These are phyloP conservation scores for Podila minutissima DNA, from an alignment of 192 early-diverging fungal species.

Conservation along the genomic window DNA sequence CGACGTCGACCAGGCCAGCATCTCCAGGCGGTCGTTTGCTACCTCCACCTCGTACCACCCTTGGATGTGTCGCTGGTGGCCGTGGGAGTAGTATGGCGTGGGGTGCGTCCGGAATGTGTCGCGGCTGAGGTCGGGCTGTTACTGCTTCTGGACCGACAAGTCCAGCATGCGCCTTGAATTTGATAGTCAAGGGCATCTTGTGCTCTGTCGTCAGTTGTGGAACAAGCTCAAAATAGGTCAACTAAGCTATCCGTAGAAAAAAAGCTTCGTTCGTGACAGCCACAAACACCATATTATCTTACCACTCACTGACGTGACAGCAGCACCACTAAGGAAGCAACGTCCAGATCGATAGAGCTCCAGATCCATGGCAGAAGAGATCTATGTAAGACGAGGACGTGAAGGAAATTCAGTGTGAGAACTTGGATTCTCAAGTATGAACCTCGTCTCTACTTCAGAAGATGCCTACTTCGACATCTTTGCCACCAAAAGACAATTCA, in stretches of 20 bases:
- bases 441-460: no score
- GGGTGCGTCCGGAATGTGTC: slow-evolving; percentile 44
- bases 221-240: not conserved
- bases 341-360: slow-evolving; percentile 12
- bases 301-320: not conserved
- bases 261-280: no score
- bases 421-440: not conserved
- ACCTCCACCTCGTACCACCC: slow-evolving; percentile 24
- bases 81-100: slow-evolving; percentile 49
- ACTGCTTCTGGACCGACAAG: slow-evolving; percentile 1
- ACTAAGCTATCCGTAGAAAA: no score
- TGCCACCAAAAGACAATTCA: slow-evolving; percentile 43
- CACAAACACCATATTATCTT: no score
- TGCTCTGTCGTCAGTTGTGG: not conserved
- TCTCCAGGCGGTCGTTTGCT: slow-evolving; percentile 34
- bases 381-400: not conserved
- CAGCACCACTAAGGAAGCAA: slow-evolving; percentile 1
- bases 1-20: slow-evolving; percentile 55
- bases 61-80: slow-evolving; percentile 35
- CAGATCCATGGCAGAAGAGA: slow-evolving; percentile 1
- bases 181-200: not conserved
- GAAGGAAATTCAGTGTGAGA: not conserved
- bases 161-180: slow-evolving; percentile 24
- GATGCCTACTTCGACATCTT: slow-evolving; percentile 33
- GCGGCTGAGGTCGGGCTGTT: slow-evolving; percentile 17